These are phyloP conservation scores for Fusarium chlamydosporum DNA, from an alignment of 2,329 filamentous ascomycete species.

Conservation along the genomic window DNA sequence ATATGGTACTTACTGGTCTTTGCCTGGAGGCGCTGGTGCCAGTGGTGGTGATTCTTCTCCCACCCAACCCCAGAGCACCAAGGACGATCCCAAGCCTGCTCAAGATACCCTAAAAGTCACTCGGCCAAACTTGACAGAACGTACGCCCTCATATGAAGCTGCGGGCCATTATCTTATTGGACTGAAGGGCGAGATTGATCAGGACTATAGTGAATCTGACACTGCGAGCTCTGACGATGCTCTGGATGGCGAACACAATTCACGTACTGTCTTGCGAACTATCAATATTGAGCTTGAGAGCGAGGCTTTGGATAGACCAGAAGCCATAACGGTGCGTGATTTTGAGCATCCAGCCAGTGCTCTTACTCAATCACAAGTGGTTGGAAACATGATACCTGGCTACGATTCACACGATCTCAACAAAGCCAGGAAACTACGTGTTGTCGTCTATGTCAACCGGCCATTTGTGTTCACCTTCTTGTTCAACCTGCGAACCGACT, in stretches of 20 bases:
- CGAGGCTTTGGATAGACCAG: slow-evolving; percentile 56
- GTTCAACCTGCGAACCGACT: slow-evolving; percentile 71
- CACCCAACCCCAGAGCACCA: slow-evolving; percentile 30
- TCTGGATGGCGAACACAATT: slow-evolving; percentile 58
- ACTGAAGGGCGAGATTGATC: slow-evolving; percentile 74
- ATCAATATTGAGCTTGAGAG: slow-evolving; percentile 75
- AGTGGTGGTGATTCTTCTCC: slow-evolving; percentile 37
- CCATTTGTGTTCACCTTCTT: slow-evolving; percentile 85
- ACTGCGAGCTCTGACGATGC: slow-evolving; percentile 53
- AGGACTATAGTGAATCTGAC: slow-evolving; percentile 55
- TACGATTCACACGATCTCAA: slow-evolving; percentile 64
- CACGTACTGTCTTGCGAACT: slow-evolving; percentile 74
- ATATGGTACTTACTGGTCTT: slow-evolving; percentile 76
- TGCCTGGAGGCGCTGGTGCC: slow-evolving; percentile 52
- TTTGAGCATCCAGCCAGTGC: slow-evolving; percentile 57
- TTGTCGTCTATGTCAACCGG: slow-evolving; percentile 79
- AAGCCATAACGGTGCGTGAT: slow-evolving; percentile 63
- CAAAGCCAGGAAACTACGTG: slow-evolving; percentile 71
- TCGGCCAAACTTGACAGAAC: slow-evolving; percentile 29
- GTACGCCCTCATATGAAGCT: slow-evolving; percentile 50
- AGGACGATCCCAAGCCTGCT: slow-evolving; percentile 30
- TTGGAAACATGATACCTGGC: slow-evolving; percentile 54
- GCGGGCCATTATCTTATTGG: slow-evolving; percentile 75
- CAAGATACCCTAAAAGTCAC: slow-evolving; percentile 21
- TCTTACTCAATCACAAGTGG: slow-evolving; percentile 54